phyloP scores from a whole-genome alignment of 2,329 filamentous ascomycete genomes.

The Phaeophleospora eucalypticola region DNA sequence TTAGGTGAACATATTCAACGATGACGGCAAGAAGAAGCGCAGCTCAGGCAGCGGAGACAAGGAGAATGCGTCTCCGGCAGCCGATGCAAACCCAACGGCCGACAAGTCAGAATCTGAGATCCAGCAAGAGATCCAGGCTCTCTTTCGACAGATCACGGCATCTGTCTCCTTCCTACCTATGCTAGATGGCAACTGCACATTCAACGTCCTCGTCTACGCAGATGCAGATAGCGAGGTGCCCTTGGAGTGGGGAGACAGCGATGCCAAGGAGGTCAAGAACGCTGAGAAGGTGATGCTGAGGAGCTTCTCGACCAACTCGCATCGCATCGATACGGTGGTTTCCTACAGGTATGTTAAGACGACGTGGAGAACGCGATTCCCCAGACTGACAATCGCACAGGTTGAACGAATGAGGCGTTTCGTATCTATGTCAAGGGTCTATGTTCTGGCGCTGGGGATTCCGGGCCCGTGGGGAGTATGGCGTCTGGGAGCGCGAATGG shows the following conservation, averaged over 20 bases:
- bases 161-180: slow-evolving; percentile 96
- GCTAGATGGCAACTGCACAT: slow-evolving; percentile 90
- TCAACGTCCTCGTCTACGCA: slow-evolving; percentile 97
- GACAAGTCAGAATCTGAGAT: slow-evolving; percentile 93
- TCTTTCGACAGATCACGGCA: slow-evolving; percentile 96
- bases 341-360: slow-evolving; percentile 63
- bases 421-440: slow-evolving; percentile 1
- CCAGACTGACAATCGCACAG: slow-evolving; percentile 5
- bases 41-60: slow-evolving; percentile 50
- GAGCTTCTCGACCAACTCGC: slow-evolving; percentile 92
- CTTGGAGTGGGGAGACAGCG: slow-evolving; percentile 96
- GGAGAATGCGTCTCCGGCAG: slow-evolving; percentile 57
- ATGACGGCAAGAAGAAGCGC: slow-evolving; percentile 43
- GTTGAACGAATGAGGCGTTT: slow-evolving; percentile 7
- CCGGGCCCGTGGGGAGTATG: neutral
- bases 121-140: slow-evolving; percentile 89
- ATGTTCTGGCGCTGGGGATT: neutral
- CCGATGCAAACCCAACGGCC: slow-evolving; percentile 21
- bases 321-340: slow-evolving; percentile 90
- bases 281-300: slow-evolving; percentile 93
- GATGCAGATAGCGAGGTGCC: slow-evolving; percentile 95
- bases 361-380: neutral
- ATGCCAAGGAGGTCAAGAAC: slow-evolving; percentile 92
- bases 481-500: neutral
- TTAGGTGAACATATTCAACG: slow-evolving; percentile 30